phyloP scores from a whole-genome alignment of 2,329 filamentous ascomycete species.

The Penicillium sp. region DNA sequence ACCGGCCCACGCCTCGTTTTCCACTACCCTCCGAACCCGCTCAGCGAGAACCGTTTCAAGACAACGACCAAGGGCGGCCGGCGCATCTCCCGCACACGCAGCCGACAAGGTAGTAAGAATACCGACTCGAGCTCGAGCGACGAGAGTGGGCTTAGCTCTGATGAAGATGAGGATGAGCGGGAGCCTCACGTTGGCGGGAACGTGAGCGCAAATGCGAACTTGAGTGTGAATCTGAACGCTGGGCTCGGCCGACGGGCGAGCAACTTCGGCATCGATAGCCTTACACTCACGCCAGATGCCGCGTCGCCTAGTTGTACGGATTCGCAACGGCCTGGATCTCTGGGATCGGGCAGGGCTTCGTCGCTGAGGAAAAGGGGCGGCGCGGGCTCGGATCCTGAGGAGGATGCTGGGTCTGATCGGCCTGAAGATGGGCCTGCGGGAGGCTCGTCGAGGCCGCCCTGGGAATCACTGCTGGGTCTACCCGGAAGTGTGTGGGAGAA shows the following conservation, averaged over 20 bases:
- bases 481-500: constrained; percentile 77
- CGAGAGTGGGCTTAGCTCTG: constrained; percentile 40
- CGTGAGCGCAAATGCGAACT: not conserved
- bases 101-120: constrained; percentile 31
- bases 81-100: constrained; percentile 36
- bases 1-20: constrained; percentile 82
- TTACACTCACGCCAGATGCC: constrained; percentile 24
- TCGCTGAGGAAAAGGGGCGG: constrained; percentile 32
- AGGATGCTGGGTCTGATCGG: constrained; percentile 34
- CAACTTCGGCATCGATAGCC: constrained; percentile 38
- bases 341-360: constrained; percentile 34
- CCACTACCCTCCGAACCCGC: constrained; percentile 72
- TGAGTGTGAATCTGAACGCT: not conserved
- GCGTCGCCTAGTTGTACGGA: constrained; percentile 32
- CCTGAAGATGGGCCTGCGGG: constrained; percentile 26
- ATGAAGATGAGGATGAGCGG: constrained; percentile 42
- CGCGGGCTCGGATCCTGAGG: constrained; percentile 35
- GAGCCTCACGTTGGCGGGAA: constrained; percentile 8
- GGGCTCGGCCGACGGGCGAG: constrained; percentile 31
- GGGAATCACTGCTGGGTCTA: constrained; percentile 70
- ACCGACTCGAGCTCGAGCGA: constrained; percentile 44
- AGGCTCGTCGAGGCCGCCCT: constrained; percentile 33
- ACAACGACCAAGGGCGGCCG: constrained; percentile 36
- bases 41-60: constrained; percentile 41
- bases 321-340: constrained; percentile 34